Evolutionary conservation across 306 rosid species (phyloP), one percentile per base, ranked within the genome.

Genomic region (Castanospermum australe): DNA sequence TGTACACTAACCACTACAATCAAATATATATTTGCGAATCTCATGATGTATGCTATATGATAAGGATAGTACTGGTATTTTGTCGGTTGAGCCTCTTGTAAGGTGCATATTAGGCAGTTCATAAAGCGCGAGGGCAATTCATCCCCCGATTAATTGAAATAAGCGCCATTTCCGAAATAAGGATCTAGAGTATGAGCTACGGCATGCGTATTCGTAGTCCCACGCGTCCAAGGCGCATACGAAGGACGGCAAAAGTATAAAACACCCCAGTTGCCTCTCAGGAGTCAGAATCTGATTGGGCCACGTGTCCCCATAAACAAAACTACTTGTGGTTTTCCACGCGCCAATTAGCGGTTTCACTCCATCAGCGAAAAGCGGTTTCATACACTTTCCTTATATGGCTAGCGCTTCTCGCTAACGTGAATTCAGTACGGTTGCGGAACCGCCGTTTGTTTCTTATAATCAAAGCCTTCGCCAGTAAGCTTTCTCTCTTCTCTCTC

Each of bases 301-400:
- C 90, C 91, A 90, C 89, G 88, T 93, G 82, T 0, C 44, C 66
- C 4, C 0, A 6, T 2, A 6, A 0, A 0, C 0, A 38, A 90
- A 82, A 79, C 93, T 82, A 35, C 36, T 10, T 2, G 71, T 38
- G 78, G 89, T 86, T 84, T 87, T 77, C 1, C 0, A 28, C 62
- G 8, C 8, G 20, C n/a, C n/a, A n/a, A 80, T 55, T 14, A 11
- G 87, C 33, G 77, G 88, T 84, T 90, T 89, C 32, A 17, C 8
- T 39, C 15, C 72, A 52, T 78, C 69, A 35, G 13, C 52, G 21
- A 18, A 79, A 70, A 79, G 75, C 61, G 62, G 85, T 64, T 48
- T 83, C 82, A 18, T 74, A n/a, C 82, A 78, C 92, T 86, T 93
- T 91, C 97, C 98, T 81, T 88, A 87, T 85, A 86, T 90, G 87